A percentile compares a stretch with the other conserved stretches of the same genome.
Evolutionary conservation across 2,329 filamentous ascomycete species (phyloP).

Genomic region (Microcyclosporella mali): DNA sequence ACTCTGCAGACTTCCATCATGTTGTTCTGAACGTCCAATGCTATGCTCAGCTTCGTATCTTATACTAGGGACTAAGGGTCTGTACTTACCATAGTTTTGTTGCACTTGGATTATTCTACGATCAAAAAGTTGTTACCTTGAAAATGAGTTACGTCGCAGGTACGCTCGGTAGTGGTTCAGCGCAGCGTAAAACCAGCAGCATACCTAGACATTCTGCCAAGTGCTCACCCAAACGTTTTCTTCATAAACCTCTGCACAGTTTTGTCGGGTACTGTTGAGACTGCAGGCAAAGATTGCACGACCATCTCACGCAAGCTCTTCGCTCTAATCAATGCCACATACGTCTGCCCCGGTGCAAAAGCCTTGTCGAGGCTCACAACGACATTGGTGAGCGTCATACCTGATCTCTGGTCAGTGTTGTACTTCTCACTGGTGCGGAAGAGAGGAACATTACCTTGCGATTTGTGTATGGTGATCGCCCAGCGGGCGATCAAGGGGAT

Average conservation of each 20-base stretch:
- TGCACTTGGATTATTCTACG: too few species aligned
- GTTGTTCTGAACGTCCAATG: too few species aligned
- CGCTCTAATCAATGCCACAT: slow-evolving; percentile 56
- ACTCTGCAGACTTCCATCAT: too few species aligned
- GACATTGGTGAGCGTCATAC: slow-evolving; percentile 55
- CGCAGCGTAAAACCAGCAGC: too few species aligned
- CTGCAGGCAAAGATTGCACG: slow-evolving; percentile 3
- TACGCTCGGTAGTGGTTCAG: too few species aligned
- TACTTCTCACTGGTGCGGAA: too few species aligned
- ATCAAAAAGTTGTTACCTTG: too few species aligned
- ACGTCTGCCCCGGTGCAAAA: slow-evolving; percentile 55
- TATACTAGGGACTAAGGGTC: too few species aligned
- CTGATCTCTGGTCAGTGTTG: slow-evolving; percentile 58
- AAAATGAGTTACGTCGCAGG: too few species aligned
- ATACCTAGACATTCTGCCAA: too few species aligned
- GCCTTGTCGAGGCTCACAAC: slow-evolving; percentile 47
- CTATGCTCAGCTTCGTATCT: too few species aligned
- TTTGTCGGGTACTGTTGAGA: background rate
- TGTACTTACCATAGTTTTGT: too few species aligned
- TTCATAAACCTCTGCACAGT: slow-evolving; percentile 7
- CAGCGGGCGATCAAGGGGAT: slow-evolving; percentile 55
- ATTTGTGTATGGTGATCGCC: slow-evolving; percentile 35
- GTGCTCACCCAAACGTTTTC: slow-evolving; percentile 2
- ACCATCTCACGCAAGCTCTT: slow-evolving; percentile 33
- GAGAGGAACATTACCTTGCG: background rate